These are phyloP conservation scores for Aspergillus sclerotiicarbonarius DNA, from an alignment of 495 filamentous ascomycete genomes.

Conservation along the genomic window DNA sequence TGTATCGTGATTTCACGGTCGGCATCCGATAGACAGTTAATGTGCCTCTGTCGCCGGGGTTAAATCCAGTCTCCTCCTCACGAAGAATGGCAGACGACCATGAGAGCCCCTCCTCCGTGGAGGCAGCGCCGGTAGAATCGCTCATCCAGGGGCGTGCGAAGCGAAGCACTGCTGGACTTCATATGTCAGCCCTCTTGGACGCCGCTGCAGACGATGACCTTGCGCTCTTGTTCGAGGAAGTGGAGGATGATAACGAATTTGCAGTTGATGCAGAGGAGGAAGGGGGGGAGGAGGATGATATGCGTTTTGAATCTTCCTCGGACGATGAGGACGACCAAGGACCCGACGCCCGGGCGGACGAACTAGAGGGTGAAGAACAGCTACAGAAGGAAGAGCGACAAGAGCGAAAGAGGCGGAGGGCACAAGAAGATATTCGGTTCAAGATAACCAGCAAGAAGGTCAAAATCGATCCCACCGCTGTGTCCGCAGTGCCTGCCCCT, in stretches of 20 bases:
- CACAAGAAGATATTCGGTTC: conserved; percentile 52
- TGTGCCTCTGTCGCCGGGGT: not conserved
- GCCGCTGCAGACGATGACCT: conserved; percentile 76
- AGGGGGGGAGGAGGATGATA: conserved; percentile 66
- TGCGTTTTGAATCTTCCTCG: conserved; percentile 77
- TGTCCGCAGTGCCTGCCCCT: conserved; percentile 47
- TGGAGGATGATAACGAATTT: conserved; percentile 83
- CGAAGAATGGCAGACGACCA: conserved; percentile 31
- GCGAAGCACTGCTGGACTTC: conserved; percentile 82
- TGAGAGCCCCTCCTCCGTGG: conserved; percentile 33
- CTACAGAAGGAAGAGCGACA: conserved; percentile 57
- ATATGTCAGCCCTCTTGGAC: conserved; percentile 75
- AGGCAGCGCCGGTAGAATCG: conserved; percentile 60
- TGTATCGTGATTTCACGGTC: not conserved
- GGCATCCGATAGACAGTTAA: not conserved
- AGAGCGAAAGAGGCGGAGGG: conserved; percentile 73
- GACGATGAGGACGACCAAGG: conserved; percentile 75
- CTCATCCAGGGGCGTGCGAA: conserved; percentile 74
- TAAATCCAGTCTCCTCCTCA: not conserved
- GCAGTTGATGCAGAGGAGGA: conserved; percentile 63
- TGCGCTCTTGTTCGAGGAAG: conserved; percentile 78
- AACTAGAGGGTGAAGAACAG: conserved; percentile 62
- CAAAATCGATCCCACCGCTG: conserved; percentile 61
- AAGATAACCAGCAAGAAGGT: conserved; percentile 57
- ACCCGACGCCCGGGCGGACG: conserved; percentile 57